Percentiles rank a stretch among this genome's conserved stretches.
Conservation (phyloP, 129 eudicot genomes). For the Flaveria trinervia region DNA sequence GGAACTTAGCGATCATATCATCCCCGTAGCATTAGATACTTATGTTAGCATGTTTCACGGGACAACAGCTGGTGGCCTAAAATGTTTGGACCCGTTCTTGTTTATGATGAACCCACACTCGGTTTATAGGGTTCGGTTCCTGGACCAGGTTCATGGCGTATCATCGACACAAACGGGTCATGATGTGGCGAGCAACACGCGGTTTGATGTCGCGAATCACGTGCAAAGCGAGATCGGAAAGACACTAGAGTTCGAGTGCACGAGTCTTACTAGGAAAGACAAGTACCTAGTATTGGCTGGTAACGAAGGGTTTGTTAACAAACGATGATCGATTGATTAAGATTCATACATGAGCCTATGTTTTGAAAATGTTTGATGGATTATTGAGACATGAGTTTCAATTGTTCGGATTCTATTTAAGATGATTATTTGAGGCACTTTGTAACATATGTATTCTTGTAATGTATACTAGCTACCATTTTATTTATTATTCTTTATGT, state of each 20-base stretch:
- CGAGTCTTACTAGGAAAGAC: conserved; percentile 60
- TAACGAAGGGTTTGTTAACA: conserved; percentile 55
- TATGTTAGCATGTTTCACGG: conserved; percentile 68
- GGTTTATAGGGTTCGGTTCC: conserved; percentile 43
- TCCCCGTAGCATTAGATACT: conserved; percentile 68
- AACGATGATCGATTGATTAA: not conserved
- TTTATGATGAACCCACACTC: conserved; percentile 74
- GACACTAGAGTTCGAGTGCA: conserved; percentile 54
- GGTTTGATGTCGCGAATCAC: conserved; percentile 55
- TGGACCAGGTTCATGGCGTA: conserved; percentile 40
- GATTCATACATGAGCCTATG: not conserved
- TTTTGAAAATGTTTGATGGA: not conserved
- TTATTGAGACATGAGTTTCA: conserved; percentile 4
- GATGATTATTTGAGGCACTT: not conserved
- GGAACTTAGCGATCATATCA: conserved; percentile 54
- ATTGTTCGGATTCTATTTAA: not conserved
- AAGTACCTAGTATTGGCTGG: conserved; percentile 72
- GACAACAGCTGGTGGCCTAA: conserved; percentile 69
- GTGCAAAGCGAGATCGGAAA: conserved; percentile 62
- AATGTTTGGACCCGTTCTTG: conserved; percentile 65
- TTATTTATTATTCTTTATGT: conserved; percentile 10
- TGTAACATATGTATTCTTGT: not conserved
- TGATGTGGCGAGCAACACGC: conserved; percentile 18
- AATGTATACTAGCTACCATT: not conserved
- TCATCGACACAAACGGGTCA: conserved; percentile 2